Conservation (phyloP, 768 basidiomycete species). For the Rhizopogon vesiculosus region DNA sequence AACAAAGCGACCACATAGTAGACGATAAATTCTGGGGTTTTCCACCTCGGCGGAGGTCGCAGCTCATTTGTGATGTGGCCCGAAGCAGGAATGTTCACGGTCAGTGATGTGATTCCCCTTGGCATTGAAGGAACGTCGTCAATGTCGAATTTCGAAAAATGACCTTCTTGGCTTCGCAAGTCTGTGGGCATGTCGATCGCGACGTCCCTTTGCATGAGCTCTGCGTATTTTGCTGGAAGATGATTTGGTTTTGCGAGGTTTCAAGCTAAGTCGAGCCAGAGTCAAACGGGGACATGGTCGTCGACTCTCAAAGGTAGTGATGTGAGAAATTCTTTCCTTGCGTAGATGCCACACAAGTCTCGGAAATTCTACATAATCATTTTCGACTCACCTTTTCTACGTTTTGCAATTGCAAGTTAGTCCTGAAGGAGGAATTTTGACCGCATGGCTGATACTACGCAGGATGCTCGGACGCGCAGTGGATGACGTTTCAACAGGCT, state of each 20-base stretch:
- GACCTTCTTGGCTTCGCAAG: conserved; percentile 12
- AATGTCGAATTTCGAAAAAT: conserved; percentile 11
- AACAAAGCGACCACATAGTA: conserved; percentile 62
- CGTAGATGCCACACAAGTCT: not conserved
- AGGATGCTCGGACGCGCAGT: conserved; percentile 45
- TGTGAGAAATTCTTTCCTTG: conserved; percentile 14
- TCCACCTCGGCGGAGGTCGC: conserved; percentile 60
- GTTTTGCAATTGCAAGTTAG: conserved; percentile 17
- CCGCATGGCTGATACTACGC: conserved; percentile 13
- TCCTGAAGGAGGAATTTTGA: conserved; percentile 11
- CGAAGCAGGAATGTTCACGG: conserved; percentile 50
- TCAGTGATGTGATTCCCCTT: conserved; percentile 41
- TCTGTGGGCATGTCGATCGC: conserved; percentile 32
- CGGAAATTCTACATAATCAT: conserved; percentile 16
- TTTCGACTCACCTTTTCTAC: conserved; percentile 4
- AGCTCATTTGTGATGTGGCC: conserved; percentile 18
- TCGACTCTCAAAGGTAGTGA: not conserved
- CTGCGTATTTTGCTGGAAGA: not conserved
- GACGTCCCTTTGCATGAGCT: conserved; percentile 24
- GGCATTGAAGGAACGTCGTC: conserved; percentile 5
- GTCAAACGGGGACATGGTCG: not conserved
- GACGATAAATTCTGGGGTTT: conserved; percentile 71
- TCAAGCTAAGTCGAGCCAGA: not conserved
- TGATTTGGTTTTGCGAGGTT: not conserved
- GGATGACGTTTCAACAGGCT: conserved; percentile 87